Evolutionary conservation across 805 yeast species (phyloP).

Genomic region (Diddensiella transvaalensis): DNA sequence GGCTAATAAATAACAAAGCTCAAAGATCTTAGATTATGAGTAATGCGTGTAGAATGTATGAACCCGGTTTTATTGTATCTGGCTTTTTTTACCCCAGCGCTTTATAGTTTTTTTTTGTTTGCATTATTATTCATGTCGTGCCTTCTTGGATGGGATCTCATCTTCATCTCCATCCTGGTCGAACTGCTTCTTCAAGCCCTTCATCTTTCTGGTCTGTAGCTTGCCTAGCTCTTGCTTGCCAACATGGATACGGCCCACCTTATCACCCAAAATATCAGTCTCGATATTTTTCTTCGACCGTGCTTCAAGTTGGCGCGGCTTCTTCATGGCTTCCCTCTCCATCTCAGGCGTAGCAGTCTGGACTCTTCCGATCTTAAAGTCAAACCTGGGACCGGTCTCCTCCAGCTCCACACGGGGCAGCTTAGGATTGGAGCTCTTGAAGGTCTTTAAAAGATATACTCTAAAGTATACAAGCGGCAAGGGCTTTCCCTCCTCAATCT

Average conservation of each 20-base stretch:
- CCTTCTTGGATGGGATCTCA: slow-evolving; percentile 18
- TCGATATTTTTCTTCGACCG: slow-evolving; percentile 86
- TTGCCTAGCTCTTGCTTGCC: slow-evolving; percentile 90
- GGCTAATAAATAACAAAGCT: slow-evolving; percentile 68
- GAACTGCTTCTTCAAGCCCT: slow-evolving; percentile 84
- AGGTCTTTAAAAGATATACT: slow-evolving; percentile 82
- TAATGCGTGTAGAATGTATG: background rate
- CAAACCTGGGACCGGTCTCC: slow-evolving; percentile 94
- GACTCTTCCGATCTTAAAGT: slow-evolving; percentile 86
- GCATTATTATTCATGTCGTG: slow-evolving; percentile 8
- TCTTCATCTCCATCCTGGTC: slow-evolving; percentile 67
- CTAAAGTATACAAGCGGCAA: slow-evolving; percentile 85
- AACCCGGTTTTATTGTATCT: background rate
- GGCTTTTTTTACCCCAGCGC: background rate
- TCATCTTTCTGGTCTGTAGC: slow-evolving; percentile 97
- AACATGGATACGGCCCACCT: slow-evolving; percentile 92
- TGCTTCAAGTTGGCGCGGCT: slow-evolving; percentile 76
- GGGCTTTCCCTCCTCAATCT: slow-evolving; percentile 64
- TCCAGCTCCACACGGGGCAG: slow-evolving; percentile 91
- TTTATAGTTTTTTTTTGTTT: background rate
- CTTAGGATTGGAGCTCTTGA: slow-evolving; percentile 64
- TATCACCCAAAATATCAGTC: slow-evolving; percentile 88
- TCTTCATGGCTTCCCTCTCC: slow-evolving; percentile 82
- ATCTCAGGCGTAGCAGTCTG: slow-evolving; percentile 79
- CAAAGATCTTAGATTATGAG: slow-evolving; percentile 2